phyloP scores from a whole-genome alignment of 345 rosid genomes.

The Pugionium dolabratum region DNA sequence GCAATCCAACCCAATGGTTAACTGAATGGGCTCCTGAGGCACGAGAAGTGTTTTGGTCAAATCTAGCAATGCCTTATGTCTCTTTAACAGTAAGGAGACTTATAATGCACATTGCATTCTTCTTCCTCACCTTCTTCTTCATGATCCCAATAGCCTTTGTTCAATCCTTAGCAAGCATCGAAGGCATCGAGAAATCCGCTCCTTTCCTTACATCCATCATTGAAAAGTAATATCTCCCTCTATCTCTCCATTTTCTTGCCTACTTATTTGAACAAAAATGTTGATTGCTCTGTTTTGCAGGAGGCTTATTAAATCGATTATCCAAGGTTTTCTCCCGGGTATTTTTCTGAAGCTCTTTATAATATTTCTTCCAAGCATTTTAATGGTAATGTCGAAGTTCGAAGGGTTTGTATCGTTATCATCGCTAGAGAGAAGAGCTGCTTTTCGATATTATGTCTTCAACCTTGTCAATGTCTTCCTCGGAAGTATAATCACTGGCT shows the following conservation, averaged over 20 bases:
- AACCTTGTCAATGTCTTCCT: slow-evolving; percentile 80
- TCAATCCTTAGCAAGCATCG: slow-evolving; percentile 86
- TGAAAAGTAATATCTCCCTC: slow-evolving; percentile 44
- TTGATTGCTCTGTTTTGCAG: slow-evolving; percentile 46
- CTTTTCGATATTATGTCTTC: slow-evolving; percentile 77
- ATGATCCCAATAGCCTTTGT: slow-evolving; percentile 90
- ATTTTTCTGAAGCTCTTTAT: slow-evolving; percentile 85
- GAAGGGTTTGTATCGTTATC: slow-evolving; percentile 87
- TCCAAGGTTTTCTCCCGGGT: slow-evolving; percentile 93
- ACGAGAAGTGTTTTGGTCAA: slow-evolving; percentile 86
- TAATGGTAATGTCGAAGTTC: slow-evolving; percentile 95
- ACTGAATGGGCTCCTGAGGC: slow-evolving; percentile 98
- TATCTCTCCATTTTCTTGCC: slow-evolving; percentile 1
- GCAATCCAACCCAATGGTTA: slow-evolving; percentile 85
- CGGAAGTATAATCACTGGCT: slow-evolving; percentile 67
- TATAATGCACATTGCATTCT: slow-evolving; percentile 80
- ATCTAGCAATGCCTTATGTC: slow-evolving; percentile 83
- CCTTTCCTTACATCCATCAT: slow-evolving; percentile 64
- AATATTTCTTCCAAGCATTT: slow-evolving; percentile 80
- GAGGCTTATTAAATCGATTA: slow-evolving; percentile 58
- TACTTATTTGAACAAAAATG: not conserved
- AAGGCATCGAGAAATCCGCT: slow-evolving; percentile 70
- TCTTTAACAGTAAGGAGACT: slow-evolving; percentile 70
- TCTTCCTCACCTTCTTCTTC: slow-evolving; percentile 93
- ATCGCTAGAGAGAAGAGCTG: slow-evolving; percentile 88